Conservation (phyloP, 441 rosid genomes). For the Gossypium gossypioides region DNA sequence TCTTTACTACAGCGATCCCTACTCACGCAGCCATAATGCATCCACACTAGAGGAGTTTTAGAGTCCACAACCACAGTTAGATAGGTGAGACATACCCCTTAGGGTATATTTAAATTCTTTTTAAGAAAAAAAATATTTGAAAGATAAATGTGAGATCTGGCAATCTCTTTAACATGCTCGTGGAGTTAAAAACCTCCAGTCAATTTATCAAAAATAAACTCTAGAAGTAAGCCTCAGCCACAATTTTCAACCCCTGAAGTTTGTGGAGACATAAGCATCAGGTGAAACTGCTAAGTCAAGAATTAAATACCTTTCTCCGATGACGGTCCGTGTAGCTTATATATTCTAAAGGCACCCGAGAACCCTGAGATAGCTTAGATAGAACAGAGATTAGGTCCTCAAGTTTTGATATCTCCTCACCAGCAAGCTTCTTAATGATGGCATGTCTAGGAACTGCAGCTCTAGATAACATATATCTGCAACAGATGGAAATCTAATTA, state of each 20-base stretch:
- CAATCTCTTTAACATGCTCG: neutral
- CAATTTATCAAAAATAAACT: neutral
- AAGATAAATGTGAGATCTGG: neutral
- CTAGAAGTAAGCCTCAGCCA: neutral
- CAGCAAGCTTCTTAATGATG: constrained; percentile 83
- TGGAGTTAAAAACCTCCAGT: neutral
- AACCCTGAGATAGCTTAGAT: constrained; percentile 65
- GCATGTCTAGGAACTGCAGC: constrained; percentile 97
- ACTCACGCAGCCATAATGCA: neutral
- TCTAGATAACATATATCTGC: constrained; percentile 86
- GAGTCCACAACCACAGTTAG: neutral
- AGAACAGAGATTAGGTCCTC: constrained; percentile 64
- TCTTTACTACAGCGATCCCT: neutral
- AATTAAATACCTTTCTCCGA: constrained; percentile 62
- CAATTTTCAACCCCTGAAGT: neutral
- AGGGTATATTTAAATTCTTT: neutral
- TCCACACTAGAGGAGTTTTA: neutral
- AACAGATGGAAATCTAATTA: constrained; percentile 17
- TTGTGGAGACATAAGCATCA: neutral
- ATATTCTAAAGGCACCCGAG: constrained; percentile 88
- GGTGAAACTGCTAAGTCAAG: constrained; percentile 9
- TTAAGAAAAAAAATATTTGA: neutral
- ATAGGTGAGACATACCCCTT: neutral
- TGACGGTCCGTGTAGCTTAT: constrained; percentile 76
- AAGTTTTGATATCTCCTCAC: constrained; percentile 62